Base-by-base conservation (phyloP, 2,329 filamentous ascomycete genomes). In the Apiospora koreana region DNA sequence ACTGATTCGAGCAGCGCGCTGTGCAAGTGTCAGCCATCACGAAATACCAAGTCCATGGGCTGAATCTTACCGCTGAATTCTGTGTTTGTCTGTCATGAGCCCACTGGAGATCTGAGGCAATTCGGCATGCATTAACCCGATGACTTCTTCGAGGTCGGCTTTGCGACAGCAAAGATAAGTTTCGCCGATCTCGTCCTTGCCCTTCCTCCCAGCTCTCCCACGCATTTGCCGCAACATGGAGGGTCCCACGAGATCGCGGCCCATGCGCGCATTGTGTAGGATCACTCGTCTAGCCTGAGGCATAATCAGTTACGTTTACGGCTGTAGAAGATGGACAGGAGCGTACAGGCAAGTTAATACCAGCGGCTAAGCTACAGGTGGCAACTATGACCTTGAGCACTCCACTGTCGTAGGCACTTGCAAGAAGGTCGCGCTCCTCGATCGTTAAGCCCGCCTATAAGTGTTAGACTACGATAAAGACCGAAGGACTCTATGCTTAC, bases 211-310 rank as follows among this genome's bases (percentile, higher is more conserved):
- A 25, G 93, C 93, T 71, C 93, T 87, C 2, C 93, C 93, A 76
- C 92, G 88, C 93, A 94, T 95, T 80, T 95, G 93, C 66, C 92
- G 88, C 68, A 95, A 83, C 90, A 95, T 93, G 4, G 92, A 90
- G 16, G 93, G 92, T 0, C 92, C 92, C n/a, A 94, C 88, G 65
- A 94, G 83, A 64, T 94, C 92, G 68, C 91, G 86, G 0, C 93
- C 93, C 91, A 94, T 94, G 50, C 91, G 87, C 41, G 91, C 92
- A 72, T 89, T 91, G 77, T 94, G 92, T 35, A 93, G 85, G 71
- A 95, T 93, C 0, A 95, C 93, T 73, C 93, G 85, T 68, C 93
- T 85, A 9, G 93, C 93, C 70, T 70, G 35, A 18, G 25, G 4
- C 6, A 4, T 12, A 41, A 65, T 46, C 42, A 67, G 48, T n/a